Percentiles rank a stretch among this genome's conserved stretches.
Evolutionary conservation across 495 filamentous ascomycete species (phyloP).

Genomic region (Filosporella fistucella): DNA sequence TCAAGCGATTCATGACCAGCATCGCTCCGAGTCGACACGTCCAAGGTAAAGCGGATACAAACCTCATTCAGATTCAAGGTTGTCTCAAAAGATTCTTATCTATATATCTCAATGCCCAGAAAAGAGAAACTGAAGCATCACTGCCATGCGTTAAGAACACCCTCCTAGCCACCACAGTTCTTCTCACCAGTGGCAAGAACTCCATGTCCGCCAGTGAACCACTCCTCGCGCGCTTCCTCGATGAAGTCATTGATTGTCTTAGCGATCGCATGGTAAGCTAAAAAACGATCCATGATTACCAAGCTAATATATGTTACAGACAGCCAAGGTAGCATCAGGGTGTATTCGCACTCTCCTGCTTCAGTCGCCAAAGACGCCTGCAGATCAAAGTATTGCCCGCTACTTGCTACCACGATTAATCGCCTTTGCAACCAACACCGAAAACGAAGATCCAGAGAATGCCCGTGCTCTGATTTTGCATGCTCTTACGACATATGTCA

Average conservation of each 20-base stretch:
- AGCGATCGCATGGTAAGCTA: slow-evolving; percentile 62
- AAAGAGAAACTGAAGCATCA: slow-evolving; percentile 73
- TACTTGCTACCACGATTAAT: slow-evolving; percentile 74
- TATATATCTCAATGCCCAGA: slow-evolving; percentile 78
- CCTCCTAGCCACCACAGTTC: slow-evolving; percentile 79
- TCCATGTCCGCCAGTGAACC: slow-evolving; percentile 68
- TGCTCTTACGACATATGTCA: slow-evolving; percentile 65
- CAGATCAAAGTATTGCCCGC: slow-evolving; percentile 69
- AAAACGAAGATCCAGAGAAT: slow-evolving; percentile 68
- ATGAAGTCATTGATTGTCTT: slow-evolving; percentile 79
- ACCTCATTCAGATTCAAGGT: slow-evolving; percentile 52
- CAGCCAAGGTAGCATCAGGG: slow-evolving; percentile 81
- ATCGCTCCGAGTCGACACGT: slow-evolving; percentile 42
- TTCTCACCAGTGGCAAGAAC: slow-evolving; percentile 75
- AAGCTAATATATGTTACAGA: slow-evolving; percentile 35
- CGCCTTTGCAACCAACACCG: slow-evolving; percentile 62
- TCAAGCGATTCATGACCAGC: slow-evolving; percentile 81
- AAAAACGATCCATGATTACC: not conserved
- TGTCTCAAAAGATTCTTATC: slow-evolving; percentile 74
- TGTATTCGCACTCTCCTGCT: slow-evolving; percentile 80
- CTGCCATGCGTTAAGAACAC: slow-evolving; percentile 90
- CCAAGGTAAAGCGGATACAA: slow-evolving; percentile 18
- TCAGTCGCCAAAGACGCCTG: slow-evolving; percentile 53
- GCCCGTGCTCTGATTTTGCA: slow-evolving; percentile 65
- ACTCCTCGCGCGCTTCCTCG: slow-evolving; percentile 61